These are phyloP conservation scores for Podosphaera fusca DNA, from an alignment of 2,329 filamentous ascomycete species.

Conservation along the genomic window DNA sequence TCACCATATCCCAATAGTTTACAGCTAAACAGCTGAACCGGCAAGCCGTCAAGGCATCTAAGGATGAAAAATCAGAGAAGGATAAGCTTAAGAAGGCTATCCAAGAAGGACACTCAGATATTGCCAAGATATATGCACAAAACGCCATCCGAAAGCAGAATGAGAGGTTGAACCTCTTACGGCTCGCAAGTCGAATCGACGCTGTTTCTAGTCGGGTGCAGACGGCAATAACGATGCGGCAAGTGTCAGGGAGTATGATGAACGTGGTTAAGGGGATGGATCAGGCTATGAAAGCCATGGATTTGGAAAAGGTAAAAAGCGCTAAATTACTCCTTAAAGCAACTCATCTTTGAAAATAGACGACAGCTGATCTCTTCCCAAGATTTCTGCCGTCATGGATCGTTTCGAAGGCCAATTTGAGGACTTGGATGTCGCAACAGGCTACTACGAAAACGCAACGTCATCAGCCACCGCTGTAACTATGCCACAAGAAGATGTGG, in stretches of 20 bases:
- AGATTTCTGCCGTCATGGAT: slow-evolving; percentile 44
- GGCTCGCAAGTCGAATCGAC: slow-evolving; percentile 33
- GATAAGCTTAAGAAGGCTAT: slow-evolving; percentile 40
- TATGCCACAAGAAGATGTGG: slow-evolving; percentile 64
- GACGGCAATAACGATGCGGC: slow-evolving; percentile 38
- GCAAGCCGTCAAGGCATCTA: slow-evolving; percentile 35
- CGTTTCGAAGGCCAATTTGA: slow-evolving; percentile 35
- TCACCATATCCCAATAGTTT: slow-evolving; percentile 20
- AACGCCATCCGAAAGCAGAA: slow-evolving; percentile 41
- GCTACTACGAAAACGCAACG: slow-evolving; percentile 59
- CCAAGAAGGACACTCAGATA: slow-evolving; percentile 33
- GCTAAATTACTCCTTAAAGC: background rate
- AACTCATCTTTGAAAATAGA: background rate
- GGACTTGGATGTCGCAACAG: slow-evolving; percentile 24
- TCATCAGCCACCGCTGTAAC: slow-evolving; percentile 51
- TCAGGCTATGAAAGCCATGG: slow-evolving; percentile 38
- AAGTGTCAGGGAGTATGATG: slow-evolving; percentile 36
- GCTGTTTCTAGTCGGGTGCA: slow-evolving; percentile 35
- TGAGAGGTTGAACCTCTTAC: slow-evolving; percentile 34
- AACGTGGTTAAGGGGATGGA: slow-evolving; percentile 40
- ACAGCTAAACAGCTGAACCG: slow-evolving; percentile 39
- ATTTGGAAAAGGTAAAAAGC: slow-evolving; percentile 30
- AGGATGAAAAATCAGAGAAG: slow-evolving; percentile 36
- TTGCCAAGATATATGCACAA: slow-evolving; percentile 38
- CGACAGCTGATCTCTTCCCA: background rate